Conservation (phyloP, 768 basidiomycete species). For the Gymnopilus dilepis region DNA sequence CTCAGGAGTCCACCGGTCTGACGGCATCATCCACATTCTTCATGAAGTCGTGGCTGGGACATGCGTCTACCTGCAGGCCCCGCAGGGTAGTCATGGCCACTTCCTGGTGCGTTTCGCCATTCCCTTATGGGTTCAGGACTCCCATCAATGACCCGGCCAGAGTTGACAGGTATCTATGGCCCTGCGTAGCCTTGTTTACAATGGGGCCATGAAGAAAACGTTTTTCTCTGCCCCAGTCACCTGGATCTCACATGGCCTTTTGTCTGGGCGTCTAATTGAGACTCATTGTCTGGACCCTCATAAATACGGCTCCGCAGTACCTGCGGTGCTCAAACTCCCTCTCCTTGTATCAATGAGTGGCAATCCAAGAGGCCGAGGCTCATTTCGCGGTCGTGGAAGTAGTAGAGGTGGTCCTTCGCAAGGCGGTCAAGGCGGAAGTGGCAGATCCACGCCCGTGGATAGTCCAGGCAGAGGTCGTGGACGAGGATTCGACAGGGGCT, state of each 20-base stretch:
- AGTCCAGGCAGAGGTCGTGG: constrained; percentile 18
- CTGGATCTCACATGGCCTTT: constrained; percentile 2
- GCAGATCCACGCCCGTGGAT: neutral
- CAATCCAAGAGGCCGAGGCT: constrained; percentile 30
- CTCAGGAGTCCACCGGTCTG: no score
- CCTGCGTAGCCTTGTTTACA: no score
- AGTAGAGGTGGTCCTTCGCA: constrained; percentile 11
- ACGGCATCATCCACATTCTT: no score
- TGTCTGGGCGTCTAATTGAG: constrained; percentile 12
- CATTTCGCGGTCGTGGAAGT: constrained; percentile 29
- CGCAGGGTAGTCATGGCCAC: no score
- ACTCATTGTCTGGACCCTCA: neutral
- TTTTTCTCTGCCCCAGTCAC: neutral
- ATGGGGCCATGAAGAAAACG: neutral
- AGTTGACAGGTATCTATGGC: no score
- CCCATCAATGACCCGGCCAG: no score
- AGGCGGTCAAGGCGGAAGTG: neutral
- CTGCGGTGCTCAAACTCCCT: neutral
- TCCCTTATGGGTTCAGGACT: no score
- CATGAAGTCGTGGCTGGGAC: no score
- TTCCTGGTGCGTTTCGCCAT: no score
- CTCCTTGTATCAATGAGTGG: constrained; percentile 29
- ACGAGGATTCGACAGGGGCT: constrained; percentile 25
- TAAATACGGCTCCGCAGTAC: neutral
- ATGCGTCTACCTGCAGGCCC: no score